Base-by-base conservation (phyloP, 192 early-diverging fungal genomes). In the Backusella westeae region DNA sequence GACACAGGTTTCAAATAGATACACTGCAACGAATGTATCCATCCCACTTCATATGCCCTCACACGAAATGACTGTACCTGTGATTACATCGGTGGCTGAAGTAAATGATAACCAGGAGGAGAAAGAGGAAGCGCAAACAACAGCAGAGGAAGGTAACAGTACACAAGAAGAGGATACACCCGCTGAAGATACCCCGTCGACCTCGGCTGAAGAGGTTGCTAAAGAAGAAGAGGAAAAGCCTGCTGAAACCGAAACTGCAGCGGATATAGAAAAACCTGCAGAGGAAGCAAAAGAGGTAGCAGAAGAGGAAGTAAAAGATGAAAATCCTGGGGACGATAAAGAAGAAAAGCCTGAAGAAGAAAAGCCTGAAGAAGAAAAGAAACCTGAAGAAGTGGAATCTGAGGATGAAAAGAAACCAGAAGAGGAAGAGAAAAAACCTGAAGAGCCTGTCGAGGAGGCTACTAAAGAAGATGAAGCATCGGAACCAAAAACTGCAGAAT, bases 1-100 rank as follows among this genome's bases (percentile, higher is more conserved):
- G 42, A 67, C 74, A 29, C n/a, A 41, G 41, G 19, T 17, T 34
- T 67, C 74, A 34, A 29, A 75, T 26, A 39, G 74, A 17, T 75
- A 66, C 35, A 34, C 23, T 12, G 10, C 44, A 14, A 63, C 56
- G 9, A 29, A 29, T 63, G 26, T 63, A 9, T 42, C 65, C 19
- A 21, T 39, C 14, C 21, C 36, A 15, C 21, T 10, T 39, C 53
- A 74, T 41, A 41, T 17, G 8, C 21, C 38, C 1, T 15, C 34
- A 23, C 23, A 42, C 0, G 21, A 71, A 26, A 44, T 42, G 21
- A 41, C 38, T 29, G 17, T 17, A 8, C 26, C 29, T 46, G 44
- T 46, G n/a, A 32, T 34, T 23, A 36, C 71, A 34, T 21, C 17
- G 17, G 23, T 56, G 8, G 35, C 23, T 9, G 52, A 34, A 17